A percentile compares a stretch with the other conserved stretches of the same genome.
These are phyloP conservation scores for Pharus latifolius DNA, from an alignment of 176 grass and related monocot genomes.

Conservation along the genomic window DNA sequence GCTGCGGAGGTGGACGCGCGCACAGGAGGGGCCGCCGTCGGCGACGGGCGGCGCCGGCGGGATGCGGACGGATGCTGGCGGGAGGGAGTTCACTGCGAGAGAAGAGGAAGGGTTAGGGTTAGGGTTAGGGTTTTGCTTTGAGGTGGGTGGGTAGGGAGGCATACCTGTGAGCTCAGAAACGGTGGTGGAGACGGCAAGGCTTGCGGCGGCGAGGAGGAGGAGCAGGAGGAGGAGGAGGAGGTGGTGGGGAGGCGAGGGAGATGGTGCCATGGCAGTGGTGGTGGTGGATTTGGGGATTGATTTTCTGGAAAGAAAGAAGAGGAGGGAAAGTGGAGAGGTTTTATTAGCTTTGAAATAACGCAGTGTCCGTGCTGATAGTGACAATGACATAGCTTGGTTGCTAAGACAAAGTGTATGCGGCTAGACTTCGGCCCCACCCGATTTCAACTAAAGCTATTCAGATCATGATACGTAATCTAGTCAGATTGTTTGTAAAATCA, in stretches of 20 bases:
- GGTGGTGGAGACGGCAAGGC: conserved; percentile 2
- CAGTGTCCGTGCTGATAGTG: neutral
- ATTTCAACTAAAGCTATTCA: too few species aligned
- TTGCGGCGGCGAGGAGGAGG: conserved; percentile 5
- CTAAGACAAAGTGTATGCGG: too few species aligned
- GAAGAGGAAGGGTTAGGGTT: conserved; percentile 8
- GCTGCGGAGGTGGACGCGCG: conserved; percentile 48
- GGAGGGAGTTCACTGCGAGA: neutral
- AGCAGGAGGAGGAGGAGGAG: neutral
- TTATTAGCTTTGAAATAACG: conserved; percentile 29
- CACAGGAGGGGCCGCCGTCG: conserved; percentile 24
- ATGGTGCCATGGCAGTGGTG: conserved; percentile 16
- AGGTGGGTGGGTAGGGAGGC: neutral
- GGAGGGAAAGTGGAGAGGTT: neutral
- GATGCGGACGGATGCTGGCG: conserved; percentile 20
- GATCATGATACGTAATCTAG: too few species aligned
- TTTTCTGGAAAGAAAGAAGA: neutral
- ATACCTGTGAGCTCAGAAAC: conserved; percentile 52
- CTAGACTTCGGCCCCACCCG: too few species aligned
- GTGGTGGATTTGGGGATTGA: conserved; percentile 16
- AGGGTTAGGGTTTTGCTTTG: conserved; percentile 1
- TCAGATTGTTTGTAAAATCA: too few species aligned
- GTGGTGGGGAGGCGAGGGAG: neutral
- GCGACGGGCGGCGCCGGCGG: conserved; percentile 6
- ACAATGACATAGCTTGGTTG: too few species aligned